phyloP scores from a whole-genome alignment of 2,329 filamentous ascomycete genomes.

The Trichoderma atrobrunneum region DNA sequence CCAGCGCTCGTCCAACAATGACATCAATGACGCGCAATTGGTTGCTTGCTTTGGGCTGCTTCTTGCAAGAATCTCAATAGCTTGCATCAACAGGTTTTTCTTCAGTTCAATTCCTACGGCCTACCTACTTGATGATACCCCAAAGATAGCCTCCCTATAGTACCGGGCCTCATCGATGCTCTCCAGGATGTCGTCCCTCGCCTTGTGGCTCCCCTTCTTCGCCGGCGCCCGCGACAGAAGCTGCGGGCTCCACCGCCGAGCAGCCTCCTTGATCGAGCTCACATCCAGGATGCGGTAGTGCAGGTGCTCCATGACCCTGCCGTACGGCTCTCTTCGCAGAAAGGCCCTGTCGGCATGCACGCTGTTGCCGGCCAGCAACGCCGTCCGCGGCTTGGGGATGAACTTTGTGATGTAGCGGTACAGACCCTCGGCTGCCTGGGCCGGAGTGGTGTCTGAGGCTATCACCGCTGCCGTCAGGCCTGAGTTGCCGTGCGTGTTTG shows the following conservation, averaged over 20 bases:
- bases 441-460: conserved; percentile 67
- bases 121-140: not conserved
- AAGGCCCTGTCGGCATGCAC: conserved; percentile 89
- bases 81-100: not conserved
- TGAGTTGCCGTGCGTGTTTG: conserved; percentile 70
- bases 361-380: conserved; percentile 84
- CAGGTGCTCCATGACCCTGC: conserved; percentile 68
- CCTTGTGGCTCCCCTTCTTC: conserved; percentile 78
- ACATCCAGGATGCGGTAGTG: conserved; percentile 92
- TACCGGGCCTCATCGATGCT: conserved; percentile 90
- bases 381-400: conserved; percentile 64
- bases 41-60: not conserved
- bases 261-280: conserved; percentile 88
- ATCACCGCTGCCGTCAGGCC: conserved; percentile 78
- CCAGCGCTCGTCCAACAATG: conserved; percentile 13
- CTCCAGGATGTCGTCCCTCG: conserved; percentile 85
- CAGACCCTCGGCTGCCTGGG: conserved; percentile 68
- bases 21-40: conserved; percentile 11
- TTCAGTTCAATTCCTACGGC: not conserved
- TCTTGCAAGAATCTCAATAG: not conserved
- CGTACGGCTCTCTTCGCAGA: conserved; percentile 71
- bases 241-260: conserved; percentile 67
- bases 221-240: conserved; percentile 58
- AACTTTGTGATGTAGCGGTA: conserved; percentile 73
- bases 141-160: conserved; percentile 71